Conservation (phyloP, 495 filamentous ascomycete species). For the Penicillium diatomitis region DNA sequence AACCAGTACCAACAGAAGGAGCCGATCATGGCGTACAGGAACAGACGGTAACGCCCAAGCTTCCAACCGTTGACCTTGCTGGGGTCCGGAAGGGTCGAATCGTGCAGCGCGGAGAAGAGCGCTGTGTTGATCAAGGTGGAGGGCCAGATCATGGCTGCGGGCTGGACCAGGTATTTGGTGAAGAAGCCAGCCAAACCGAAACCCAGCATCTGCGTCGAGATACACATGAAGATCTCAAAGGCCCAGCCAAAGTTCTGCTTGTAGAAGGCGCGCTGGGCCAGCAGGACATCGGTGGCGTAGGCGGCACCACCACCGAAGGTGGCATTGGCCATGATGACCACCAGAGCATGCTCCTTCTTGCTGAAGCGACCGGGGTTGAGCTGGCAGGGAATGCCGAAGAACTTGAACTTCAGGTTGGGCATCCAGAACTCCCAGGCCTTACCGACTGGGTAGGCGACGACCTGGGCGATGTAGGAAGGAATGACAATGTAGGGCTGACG, state of each 20-base stretch:
- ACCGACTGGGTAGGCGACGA: slow-evolving; percentile 61
- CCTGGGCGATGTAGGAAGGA: slow-evolving; percentile 58
- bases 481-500: slow-evolving; percentile 58
- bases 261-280: slow-evolving; percentile 60
- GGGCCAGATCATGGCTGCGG: slow-evolving; percentile 70
- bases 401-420: slow-evolving; percentile 41
- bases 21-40: slow-evolving; percentile 48
- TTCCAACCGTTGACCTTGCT: slow-evolving; percentile 52
- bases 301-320: slow-evolving; percentile 45
- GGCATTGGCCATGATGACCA: slow-evolving; percentile 59
- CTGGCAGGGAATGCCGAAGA: slow-evolving; percentile 47
- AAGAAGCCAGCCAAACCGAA: slow-evolving; percentile 66
- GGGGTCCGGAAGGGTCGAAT: slow-evolving; percentile 49
- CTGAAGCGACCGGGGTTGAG: slow-evolving; percentile 67
- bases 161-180: slow-evolving; percentile 49
- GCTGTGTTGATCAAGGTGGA: slow-evolving; percentile 53
- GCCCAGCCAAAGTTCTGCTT: slow-evolving; percentile 55
- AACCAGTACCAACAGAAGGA: slow-evolving; percentile 58
- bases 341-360: slow-evolving; percentile 67
- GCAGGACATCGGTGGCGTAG: slow-evolving; percentile 58
- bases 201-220: slow-evolving; percentile 63
- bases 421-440: slow-evolving; percentile 44
- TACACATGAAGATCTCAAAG: slow-evolving; percentile 57
- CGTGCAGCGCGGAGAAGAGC: slow-evolving; percentile 64
- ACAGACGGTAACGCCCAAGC: slow-evolving; percentile 56